Evolutionary conservation across 2,329 filamentous ascomycete species (phyloP).

Genomic region (Albophoma yamanashiensis): DNA sequence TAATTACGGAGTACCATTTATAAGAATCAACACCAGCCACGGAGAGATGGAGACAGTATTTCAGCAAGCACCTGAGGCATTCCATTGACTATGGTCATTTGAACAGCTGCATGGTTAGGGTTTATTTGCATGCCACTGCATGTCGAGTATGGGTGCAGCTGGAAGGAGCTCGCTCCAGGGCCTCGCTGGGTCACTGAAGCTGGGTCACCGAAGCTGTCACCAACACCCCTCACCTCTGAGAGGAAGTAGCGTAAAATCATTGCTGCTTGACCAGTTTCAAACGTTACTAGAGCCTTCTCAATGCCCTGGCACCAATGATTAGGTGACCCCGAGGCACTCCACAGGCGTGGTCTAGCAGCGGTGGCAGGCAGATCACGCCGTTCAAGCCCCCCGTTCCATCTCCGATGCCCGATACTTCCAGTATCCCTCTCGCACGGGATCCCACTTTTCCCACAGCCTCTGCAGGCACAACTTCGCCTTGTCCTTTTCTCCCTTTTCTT

Average conservation of each 20-base stretch:
- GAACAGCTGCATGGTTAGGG: neutral
- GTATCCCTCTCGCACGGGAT: constrained; percentile 83
- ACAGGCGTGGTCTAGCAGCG: neutral
- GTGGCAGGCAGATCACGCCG: neutral
- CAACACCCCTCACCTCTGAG: no score
- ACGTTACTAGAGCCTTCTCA: neutral
- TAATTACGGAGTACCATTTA: no score
- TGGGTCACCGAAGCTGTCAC: no score
- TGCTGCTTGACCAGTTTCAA: neutral
- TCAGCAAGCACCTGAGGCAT: neutral
- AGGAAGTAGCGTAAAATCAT: no score
- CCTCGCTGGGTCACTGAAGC: neutral
- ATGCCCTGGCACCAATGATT: no score
- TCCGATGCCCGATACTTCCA: constrained; percentile 55
- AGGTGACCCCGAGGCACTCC: no score
- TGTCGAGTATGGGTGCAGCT: neutral
- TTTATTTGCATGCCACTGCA: neutral
- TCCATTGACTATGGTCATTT: no score
- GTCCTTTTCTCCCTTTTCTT: constrained; percentile 41
- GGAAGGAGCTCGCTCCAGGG: neutral
- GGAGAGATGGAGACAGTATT: neutral
- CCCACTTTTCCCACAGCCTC: constrained; percentile 73
- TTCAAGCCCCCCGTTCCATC: constrained; percentile 5
- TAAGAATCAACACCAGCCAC: no score
- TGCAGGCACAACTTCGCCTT: constrained; percentile 61